A percentile compares a stretch with the other conserved stretches of the same genome.
Conservation (phyloP, 2,329 filamentous ascomycete species). For the Penicillium sp. region DNA sequence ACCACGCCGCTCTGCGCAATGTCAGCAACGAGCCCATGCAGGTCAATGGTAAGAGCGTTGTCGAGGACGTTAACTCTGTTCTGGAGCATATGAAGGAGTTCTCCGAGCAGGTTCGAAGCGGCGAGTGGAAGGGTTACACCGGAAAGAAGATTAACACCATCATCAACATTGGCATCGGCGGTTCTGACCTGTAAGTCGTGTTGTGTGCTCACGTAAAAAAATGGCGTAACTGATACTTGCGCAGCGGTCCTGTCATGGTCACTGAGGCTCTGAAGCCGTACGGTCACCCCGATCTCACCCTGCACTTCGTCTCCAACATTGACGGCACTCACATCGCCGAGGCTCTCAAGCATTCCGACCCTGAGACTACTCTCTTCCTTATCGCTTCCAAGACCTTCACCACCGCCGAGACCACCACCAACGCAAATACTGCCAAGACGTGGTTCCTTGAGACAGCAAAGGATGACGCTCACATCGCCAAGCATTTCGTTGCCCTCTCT, state of each 20-base stretch:
- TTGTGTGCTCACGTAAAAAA: not conserved
- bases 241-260: constrained; percentile 95
- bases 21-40: constrained; percentile 78
- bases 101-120: constrained; percentile 89
- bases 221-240: not conserved
- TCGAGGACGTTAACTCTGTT: constrained; percentile 88
- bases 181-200: constrained; percentile 84
- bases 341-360: constrained; percentile 84
- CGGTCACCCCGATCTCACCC: constrained; percentile 79
- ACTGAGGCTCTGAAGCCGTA: constrained; percentile 97
- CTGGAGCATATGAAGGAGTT: constrained; percentile 99
- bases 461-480: constrained; percentile 78
- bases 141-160: constrained; percentile 98
- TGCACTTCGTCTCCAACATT: constrained; percentile 99
- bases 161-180: constrained; percentile 96
- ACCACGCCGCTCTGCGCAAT: constrained; percentile 93
- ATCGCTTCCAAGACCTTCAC: constrained; percentile 99
- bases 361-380: constrained; percentile 98
- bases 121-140: constrained; percentile 95
- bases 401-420: constrained; percentile 94
- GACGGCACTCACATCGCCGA: constrained; percentile 98
- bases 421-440: constrained; percentile 93
- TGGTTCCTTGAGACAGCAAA: constrained; percentile 92
- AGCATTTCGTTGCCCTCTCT: constrained; percentile 97
- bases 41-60: constrained; percentile 91